Base-by-base conservation (phyloP, 2,329 filamentous ascomycete species). In the Calonectria hawksworthii region DNA sequence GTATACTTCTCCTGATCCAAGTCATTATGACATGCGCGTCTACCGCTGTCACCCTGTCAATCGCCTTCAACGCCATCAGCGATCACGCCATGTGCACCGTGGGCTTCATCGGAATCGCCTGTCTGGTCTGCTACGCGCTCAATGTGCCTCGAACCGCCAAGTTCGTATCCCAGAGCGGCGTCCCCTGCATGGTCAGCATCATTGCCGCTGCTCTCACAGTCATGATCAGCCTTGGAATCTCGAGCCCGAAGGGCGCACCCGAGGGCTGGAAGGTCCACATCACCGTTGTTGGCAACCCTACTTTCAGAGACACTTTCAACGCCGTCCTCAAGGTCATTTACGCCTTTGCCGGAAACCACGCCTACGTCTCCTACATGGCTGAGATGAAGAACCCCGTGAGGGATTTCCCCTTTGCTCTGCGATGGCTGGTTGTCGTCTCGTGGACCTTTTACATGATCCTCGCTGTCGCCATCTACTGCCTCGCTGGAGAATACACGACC, bases 41-140 rank as follows among this genome's bases (percentile, higher is more conserved):
- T 76, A 91, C 93, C 81, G 92, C 91, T 79, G 86, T 93, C 65
- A 90, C 91, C 5, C 91, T 92, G 56, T 89, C 92, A 44, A 90
- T 92, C 79, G 93, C 92, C 79, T 87, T 93, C 74, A 93, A 93
- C 83, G 93, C 91, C 61, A 92, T 93, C 83, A 90, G 89, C n/a
- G 86, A 88, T 67, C 88, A 92, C 80, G 86, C 86, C 21, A 80
- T 91, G 14, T 94, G 92, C 84, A 93, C 92, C 1, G 89, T 94
- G 64, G 88, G 86, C 44, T 94, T 93, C 82, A 89, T 90, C n/a
- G 87, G 89, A 23, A 88, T 94, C 70, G 88, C 91, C 8, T 90
- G 91, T 5, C 82, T 92, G 51, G 86, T 92, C 68, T 92, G 89
- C 7, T 93, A 88, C 78, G 73, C 90, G 34, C 91, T 89, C 78